These are phyloP conservation scores for Omphalotus olearius DNA, from an alignment of 1,284 basidiomycete species.

Conservation along the genomic window DNA sequence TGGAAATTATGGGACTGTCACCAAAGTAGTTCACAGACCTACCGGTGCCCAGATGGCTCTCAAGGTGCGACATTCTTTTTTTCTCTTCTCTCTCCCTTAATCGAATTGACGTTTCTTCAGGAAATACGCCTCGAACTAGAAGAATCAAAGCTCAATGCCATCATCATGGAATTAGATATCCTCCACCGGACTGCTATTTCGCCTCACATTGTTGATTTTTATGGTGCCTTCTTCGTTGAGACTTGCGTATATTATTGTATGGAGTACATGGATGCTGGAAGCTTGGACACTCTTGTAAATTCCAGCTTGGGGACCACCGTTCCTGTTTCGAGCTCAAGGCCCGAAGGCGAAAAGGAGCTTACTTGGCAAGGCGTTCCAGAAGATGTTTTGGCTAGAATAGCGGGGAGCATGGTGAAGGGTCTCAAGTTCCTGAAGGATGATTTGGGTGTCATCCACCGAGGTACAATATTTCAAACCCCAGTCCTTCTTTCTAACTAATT, in stretches of 20 bases:
- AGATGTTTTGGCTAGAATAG: slow-evolving; percentile 82
- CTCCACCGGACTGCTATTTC: slow-evolving; percentile 75
- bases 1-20: slow-evolving; percentile 97
- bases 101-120: slow-evolving; percentile 35
- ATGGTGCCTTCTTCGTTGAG: slow-evolving; percentile 98
- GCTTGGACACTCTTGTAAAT: slow-evolving; percentile 77
- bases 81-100: neutral
- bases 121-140: slow-evolving; percentile 99
- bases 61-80: slow-evolving; percentile 62
- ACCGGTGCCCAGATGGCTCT: slow-evolving; percentile 98
- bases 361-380: slow-evolving; percentile 67
- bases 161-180: slow-evolving; percentile 98
- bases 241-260: slow-evolving; percentile 99
- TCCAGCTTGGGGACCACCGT: slow-evolving; percentile 26
- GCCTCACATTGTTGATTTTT: slow-evolving; percentile 95
- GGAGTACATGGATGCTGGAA: slow-evolving; percentile 99
- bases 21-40: slow-evolving; percentile 91
- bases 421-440: slow-evolving; percentile 96
- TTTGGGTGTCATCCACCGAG: slow-evolving; percentile 94
- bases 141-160: slow-evolving; percentile 89
- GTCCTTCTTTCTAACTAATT: neutral
- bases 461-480: slow-evolving; percentile 32
- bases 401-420: slow-evolving; percentile 82
- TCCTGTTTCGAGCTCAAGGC: slow-evolving; percentile 1
- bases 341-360: slow-evolving; percentile 21